Evolutionary conservation across 805 yeast species (phyloP).

Genomic region (Grigorovia transvaalensis): DNA sequence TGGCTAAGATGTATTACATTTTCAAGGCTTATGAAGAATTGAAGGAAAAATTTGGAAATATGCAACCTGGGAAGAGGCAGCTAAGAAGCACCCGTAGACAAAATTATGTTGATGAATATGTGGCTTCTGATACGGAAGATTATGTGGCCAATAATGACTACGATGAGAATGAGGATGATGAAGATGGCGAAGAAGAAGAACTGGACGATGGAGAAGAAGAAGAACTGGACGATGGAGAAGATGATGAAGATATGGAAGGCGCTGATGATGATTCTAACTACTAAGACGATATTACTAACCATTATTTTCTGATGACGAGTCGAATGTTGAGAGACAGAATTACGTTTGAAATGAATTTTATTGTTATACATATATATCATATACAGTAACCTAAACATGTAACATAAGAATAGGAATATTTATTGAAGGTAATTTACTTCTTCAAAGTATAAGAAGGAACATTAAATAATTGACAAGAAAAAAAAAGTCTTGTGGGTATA

Average conservation of each 20-base stretch:
- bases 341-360: neutral
- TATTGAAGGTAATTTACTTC: neutral
- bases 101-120: slow-evolving; percentile 12
- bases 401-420: neutral
- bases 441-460: neutral
- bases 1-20: slow-evolving; percentile 24
- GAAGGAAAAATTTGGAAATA: slow-evolving; percentile 43
- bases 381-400: neutral
- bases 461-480: neutral
- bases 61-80: slow-evolving; percentile 21
- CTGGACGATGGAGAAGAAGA: slow-evolving; percentile 8
- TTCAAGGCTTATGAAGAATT: slow-evolving; percentile 56
- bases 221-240: neutral
- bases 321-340: neutral
- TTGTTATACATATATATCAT: no score
- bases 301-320: no score
- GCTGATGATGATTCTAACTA: neutral
- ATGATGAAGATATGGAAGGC: neutral
- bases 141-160: slow-evolving; percentile 4
- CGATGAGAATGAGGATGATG: slow-evolving; percentile 8
- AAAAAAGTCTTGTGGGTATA: neutral
- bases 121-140: slow-evolving; percentile 8
- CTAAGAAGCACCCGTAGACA: slow-evolving; percentile 18
- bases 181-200: slow-evolving; percentile 9
- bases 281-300: no score